phyloP scores from a whole-genome alignment of 2,329 filamentous ascomycete species.

The Beauveria scarabaeidicola region DNA sequence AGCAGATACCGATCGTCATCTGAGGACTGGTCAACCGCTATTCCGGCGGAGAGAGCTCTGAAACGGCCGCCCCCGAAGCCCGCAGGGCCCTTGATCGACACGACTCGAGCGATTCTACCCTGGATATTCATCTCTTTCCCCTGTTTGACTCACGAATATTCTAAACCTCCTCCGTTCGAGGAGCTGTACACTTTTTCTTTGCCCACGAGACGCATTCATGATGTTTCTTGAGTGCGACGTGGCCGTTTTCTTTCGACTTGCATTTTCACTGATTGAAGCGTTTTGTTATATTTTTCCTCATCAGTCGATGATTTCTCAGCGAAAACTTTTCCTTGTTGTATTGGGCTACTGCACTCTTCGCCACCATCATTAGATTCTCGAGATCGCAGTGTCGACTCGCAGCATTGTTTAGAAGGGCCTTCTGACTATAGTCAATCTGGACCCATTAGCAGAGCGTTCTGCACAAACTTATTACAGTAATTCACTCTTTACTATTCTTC shows the following conservation, averaged over 20 bases:
- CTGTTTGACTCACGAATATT: neutral
- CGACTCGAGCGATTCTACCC: neutral
- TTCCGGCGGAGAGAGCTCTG: neutral
- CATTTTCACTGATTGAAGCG: conserved; percentile 9
- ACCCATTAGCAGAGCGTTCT: conserved; percentile 4
- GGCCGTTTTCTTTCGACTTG: neutral
- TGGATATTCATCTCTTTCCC: neutral
- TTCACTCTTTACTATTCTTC: neutral
- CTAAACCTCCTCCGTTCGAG: neutral
- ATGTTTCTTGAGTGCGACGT: neutral
- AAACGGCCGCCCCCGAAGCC: neutral
- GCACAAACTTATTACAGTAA: neutral
- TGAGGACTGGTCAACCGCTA: neutral
- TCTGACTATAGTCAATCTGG: neutral
- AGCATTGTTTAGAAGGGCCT: neutral
- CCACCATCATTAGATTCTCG: conserved; percentile 4
- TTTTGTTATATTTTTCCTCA: conserved; percentile 8
- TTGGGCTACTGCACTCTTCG: neutral
- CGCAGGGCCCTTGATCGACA: no score
- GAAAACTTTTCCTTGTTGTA: conserved; percentile 6
- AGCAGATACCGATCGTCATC: neutral
- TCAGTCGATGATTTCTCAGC: neutral
- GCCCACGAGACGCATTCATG: neutral
- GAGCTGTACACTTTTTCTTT: conserved; percentile 4
- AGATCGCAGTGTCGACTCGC: neutral